Percentiles rank a stretch among this genome's conserved stretches.
phyloP scores from a whole-genome alignment of 2,329 filamentous ascomycete species.

The Fusarium albosuccineum region DNA sequence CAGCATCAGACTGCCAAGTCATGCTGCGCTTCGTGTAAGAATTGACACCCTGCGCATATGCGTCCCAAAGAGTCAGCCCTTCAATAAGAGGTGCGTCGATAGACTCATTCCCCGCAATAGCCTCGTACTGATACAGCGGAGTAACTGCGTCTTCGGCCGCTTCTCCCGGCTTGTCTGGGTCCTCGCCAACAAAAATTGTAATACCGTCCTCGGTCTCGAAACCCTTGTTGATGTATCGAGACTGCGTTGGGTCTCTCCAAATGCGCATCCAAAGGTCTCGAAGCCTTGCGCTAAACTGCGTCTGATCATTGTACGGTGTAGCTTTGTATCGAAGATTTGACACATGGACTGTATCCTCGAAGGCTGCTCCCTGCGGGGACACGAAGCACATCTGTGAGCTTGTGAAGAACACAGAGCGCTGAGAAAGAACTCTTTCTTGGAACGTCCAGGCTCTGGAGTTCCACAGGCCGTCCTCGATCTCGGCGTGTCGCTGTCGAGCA shows the following conservation, averaged over 20 bases:
- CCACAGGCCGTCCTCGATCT: slow-evolving; percentile 21
- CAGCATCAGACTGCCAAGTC: slow-evolving; percentile 27
- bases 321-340: neutral
- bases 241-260: slow-evolving; percentile 24
- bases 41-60: slow-evolving; percentile 18
- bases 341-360: slow-evolving; percentile 10
- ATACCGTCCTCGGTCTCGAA: slow-evolving; percentile 17
- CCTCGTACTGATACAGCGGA: slow-evolving; percentile 13
- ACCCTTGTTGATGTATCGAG: slow-evolving; percentile 8
- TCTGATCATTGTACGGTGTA: slow-evolving; percentile 5
- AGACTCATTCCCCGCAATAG: slow-evolving; percentile 8
- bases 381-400: slow-evolving; percentile 26
- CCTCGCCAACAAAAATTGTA: slow-evolving; percentile 19
- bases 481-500: neutral
- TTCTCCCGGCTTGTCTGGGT: slow-evolving; percentile 7
- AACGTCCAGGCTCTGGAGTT: slow-evolving; percentile 28
- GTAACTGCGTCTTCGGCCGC: neutral
- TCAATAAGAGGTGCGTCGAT: slow-evolving; percentile 14
- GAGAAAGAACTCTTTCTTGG: slow-evolving; percentile 25
- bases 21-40: slow-evolving; percentile 25
- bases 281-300: slow-evolving; percentile 12
- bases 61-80: slow-evolving; percentile 16
- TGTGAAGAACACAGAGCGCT: slow-evolving; percentile 21
- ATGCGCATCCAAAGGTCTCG: slow-evolving; percentile 12
- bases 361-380: slow-evolving; percentile 14